Base-by-base conservation (phyloP, 352 stramenopile genomes). In the Plasmopara muralis region DNA sequence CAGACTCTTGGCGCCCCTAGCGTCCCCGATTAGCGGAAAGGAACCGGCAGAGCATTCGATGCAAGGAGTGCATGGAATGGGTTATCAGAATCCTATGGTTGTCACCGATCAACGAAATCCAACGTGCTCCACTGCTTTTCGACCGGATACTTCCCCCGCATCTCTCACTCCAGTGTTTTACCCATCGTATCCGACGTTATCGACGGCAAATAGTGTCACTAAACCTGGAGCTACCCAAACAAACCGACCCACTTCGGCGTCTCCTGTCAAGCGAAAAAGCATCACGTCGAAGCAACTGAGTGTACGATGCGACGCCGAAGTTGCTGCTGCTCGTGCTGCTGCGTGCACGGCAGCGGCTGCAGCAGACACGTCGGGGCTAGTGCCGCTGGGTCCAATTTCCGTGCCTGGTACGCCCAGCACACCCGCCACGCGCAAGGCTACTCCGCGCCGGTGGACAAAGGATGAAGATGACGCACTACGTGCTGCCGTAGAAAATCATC, bases 391-490 rank as follows among this genome's bases (percentile, higher is more conserved):
- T 35, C 41, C 63, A 6, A 55, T 68, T 14, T 63, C 59, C 8
- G 43, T 61, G 10, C 55, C 60, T 12, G 60, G 50, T 6, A 60
- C 54, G 13, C 58, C 53, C 8, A 57, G 37, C 14, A 67, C 72
- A 37, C 56, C 81, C 35, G 70, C 66, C 10, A 74, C 62, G 13
- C 73, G 79, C 30, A 92, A 91, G 60, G 76, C 81, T 10, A 89
- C 86, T 45, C 80, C 82, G 47, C 77, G 79, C 5, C 73, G 81
- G 9, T 97, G 88, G 87, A 94, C 76, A 7, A 81, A 85, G 40
- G 82, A 96, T 20, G 88, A 97, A 52, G 88, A 97, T 53, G 83
- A 96, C 13, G 77, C 83, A 12, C 65, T 97, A 29, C 74, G 85
- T 2, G 16, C 79, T 31, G 87, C 88, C 28, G 88, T 97, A 6